Evolutionary conservation across 768 basidiomycete species (phyloP), one percentile per base, ranked within the genome.

Genomic region (Agaricus subrufescens): DNA sequence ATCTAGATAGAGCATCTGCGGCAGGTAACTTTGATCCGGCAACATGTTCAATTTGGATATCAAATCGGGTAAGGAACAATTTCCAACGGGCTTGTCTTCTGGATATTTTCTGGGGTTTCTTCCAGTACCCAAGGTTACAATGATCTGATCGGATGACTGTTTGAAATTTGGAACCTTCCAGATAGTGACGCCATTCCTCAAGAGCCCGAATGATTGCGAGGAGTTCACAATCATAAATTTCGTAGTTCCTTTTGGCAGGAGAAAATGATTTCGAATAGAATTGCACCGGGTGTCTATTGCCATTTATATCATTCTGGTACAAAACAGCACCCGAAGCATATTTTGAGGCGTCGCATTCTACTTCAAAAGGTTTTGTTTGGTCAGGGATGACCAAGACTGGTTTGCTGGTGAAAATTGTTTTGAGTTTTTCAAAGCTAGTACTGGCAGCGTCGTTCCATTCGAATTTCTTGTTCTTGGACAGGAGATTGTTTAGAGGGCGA

Each of bases 11-110:
- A 0, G 57, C 46, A 47, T 67, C 60, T 0, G 58, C 58, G 50
- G 59, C 53, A 0, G 57, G 43, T 54, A 65, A 64, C 23, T 62
- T 58, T 1, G 19, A 8, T 0, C 63, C 66, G 0, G 62, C 58
- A 58, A n/a, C 57, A 63, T 56, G 47, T 68, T 73, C 71, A 66
- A 76, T 4, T 66, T 58, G 0, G n/a, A 11, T 3, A 73, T 60
- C 0, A 62, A 58, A 27, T 56, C 5, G 66, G 54, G 10, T 75
- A 67, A 0, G 75, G 62, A 55, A 68, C 72, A 30, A 69, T 63
- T 1, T 70, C 62, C 48, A 66, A 25, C 10, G 42, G 11, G 54
- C 29, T 50, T 19, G 9, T 66, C 55, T 46, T 72, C 74, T 9
- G 34, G 34, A 58, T 0, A 78, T 58, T 1, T 45, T 34, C 25